A percentile compares a stretch with the other conserved stretches of the same genome.
phyloP scores from a whole-genome alignment of 2,329 filamentous ascomycete genomes.

The Shiraia bambusicola region DNA sequence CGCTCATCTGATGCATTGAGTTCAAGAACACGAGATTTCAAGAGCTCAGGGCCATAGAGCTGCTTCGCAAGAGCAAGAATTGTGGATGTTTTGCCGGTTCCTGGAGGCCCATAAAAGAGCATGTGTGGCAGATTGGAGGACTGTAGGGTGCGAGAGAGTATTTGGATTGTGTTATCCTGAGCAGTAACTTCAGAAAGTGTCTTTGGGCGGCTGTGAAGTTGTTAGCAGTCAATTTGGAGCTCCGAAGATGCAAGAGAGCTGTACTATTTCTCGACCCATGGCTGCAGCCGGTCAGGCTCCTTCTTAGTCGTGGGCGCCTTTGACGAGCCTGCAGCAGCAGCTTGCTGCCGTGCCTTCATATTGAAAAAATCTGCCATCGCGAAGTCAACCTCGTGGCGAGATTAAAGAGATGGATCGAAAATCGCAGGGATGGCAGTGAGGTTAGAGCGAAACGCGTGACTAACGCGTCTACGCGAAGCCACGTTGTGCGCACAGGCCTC shows the following conservation, averaged over 20 bases:
- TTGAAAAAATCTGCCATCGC: conserved; percentile 92
- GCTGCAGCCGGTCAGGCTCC: conserved; percentile 70
- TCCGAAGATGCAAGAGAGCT: conserved; percentile 7
- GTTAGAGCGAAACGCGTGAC: conserved; percentile 38
- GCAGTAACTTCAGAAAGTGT: conserved; percentile 92
- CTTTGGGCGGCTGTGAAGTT: conserved; percentile 74
- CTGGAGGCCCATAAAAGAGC: conserved; percentile 98
- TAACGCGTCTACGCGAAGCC: conserved; percentile 34
- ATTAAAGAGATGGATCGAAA: conserved; percentile 8
- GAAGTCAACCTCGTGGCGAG: too few relatives aligned
- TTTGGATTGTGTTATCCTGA: conserved; percentile 93
- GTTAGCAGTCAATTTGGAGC: conserved; percentile 10
- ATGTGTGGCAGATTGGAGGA: conserved; percentile 98
- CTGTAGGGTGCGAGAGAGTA: conserved; percentile 89
- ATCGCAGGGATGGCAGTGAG: conserved; percentile 12
- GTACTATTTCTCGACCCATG: conserved; percentile 99
- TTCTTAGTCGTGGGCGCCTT: conserved; percentile 66
- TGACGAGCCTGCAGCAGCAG: conserved; percentile 71
- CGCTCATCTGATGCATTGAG: conserved; percentile 99
- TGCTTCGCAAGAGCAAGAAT: conserved; percentile 96
- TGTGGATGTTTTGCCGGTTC: conserved; percentile 96
- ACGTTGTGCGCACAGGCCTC: conserved; percentile 21
- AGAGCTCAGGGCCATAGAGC: conserved; percentile 92
- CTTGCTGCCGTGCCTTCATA: conserved; percentile 76
- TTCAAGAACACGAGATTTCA: conserved; percentile 93